Percentiles rank a stretch among this genome's conserved stretches.
Conservation (phyloP, 768 basidiomycete genomes). For the Kwoniella botswanensis region DNA sequence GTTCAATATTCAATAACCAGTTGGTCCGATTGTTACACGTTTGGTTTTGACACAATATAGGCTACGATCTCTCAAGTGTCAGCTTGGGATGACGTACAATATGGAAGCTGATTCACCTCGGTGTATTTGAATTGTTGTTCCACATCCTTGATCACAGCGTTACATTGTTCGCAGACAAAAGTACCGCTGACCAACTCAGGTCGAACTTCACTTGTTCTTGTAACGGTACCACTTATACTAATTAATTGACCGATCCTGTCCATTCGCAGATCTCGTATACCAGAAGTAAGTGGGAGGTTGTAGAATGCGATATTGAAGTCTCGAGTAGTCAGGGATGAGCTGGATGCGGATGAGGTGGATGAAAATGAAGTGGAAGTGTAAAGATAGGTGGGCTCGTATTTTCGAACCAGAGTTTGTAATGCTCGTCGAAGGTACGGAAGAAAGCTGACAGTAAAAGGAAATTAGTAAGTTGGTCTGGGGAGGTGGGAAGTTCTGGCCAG, state of each 20-base stretch:
- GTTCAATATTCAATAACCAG: constrained; percentile 95
- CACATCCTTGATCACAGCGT: constrained; percentile 83
- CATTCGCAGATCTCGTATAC: constrained; percentile 90
- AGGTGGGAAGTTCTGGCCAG: background rate
- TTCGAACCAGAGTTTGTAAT: constrained; percentile 82
- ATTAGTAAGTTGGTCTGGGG: background rate
- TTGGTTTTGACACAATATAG: constrained; percentile 89
- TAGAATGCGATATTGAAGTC: constrained; percentile 97
- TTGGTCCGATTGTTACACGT: constrained; percentile 86
- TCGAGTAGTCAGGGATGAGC: constrained; percentile 79
- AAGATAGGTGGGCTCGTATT: constrained; percentile 90
- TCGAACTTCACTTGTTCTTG: constrained; percentile 93
- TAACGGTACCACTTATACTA: constrained; percentile 96
- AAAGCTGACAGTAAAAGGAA: constrained; percentile 62
- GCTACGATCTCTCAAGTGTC: constrained; percentile 62
- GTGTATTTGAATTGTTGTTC: constrained; percentile 99
- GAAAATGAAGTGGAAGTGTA: constrained; percentile 81
- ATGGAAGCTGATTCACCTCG: constrained; percentile 65
- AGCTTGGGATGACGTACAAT: background rate
- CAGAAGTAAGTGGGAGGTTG: constrained; percentile 87
- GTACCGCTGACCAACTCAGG: constrained; percentile 93
- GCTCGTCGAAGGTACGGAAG: constrained; percentile 91
- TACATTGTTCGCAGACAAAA: constrained; percentile 89
- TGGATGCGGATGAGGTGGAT: constrained; percentile 70
- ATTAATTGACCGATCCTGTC: constrained; percentile 92